These are phyloP conservation scores for Aplosporella prunicola DNA, from an alignment of 2,329 filamentous ascomycete species.

Conservation along the genomic window DNA sequence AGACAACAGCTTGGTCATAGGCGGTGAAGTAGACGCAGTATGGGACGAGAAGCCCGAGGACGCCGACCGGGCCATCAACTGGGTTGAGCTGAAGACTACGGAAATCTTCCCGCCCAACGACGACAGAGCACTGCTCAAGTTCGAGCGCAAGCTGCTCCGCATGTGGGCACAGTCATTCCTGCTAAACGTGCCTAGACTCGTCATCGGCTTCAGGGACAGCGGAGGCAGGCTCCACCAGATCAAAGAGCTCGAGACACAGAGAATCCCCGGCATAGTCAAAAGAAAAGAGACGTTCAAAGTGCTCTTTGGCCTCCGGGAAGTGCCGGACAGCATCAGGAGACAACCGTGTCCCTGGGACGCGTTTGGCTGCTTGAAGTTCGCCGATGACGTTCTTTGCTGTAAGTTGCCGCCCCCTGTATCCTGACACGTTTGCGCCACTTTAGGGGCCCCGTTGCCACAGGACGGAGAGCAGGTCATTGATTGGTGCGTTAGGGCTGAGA, in stretches of 20 bases:
- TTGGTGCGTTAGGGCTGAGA: not conserved
- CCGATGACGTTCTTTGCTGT: no score
- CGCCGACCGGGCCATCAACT: conserved; percentile 64
- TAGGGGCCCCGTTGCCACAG: no score
- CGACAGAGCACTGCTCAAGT: conserved; percentile 60
- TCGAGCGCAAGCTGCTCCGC: conserved; percentile 84
- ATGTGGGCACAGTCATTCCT: conserved; percentile 97
- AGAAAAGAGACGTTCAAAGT: no score
- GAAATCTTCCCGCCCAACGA: conserved; percentile 46
- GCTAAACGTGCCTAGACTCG: conserved; percentile 81
- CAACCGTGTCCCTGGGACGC: no score
- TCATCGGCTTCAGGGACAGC: conserved; percentile 72
- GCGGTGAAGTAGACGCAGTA: conserved; percentile 84
- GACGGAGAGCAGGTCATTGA: not conserved
- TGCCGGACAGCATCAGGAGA: no score
- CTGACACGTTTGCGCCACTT: no score
- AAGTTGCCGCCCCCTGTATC: no score
- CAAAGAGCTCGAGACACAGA: conserved; percentile 70
- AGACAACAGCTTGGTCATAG: conserved; percentile 63
- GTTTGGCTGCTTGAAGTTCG: no score
- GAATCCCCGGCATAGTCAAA: conserved; percentile 68
- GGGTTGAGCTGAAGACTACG: conserved; percentile 93
- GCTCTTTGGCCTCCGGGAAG: no score
- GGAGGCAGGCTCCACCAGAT: conserved; percentile 57
- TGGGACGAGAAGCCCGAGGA: conserved; percentile 71